phyloP scores from a whole-genome alignment of 2,329 filamentous ascomycete genomes.

The Claviceps fusiformis region DNA sequence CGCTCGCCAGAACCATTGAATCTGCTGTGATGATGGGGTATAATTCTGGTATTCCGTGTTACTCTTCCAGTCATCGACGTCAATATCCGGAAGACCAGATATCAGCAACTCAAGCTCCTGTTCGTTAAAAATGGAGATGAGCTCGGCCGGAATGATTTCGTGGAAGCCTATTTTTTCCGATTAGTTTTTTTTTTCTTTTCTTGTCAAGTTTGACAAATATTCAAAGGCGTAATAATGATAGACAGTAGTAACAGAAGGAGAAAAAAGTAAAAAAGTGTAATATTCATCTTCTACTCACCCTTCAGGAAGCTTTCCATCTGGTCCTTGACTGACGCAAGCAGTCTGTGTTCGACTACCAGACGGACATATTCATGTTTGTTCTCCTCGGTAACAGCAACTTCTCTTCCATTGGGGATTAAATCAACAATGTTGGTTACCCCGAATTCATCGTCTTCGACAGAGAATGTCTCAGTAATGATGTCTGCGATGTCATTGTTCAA shows the following conservation, averaged over 20 bases:
- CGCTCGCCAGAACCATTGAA: conserved; percentile 99
- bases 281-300: conserved; percentile 34
- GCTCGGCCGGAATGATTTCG: conserved; percentile 87
- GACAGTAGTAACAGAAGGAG: background rate
- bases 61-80: conserved; percentile 97
- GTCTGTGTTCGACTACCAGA: conserved; percentile 82
- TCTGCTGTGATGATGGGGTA: conserved; percentile 82
- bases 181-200: background rate
- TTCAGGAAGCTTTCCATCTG: conserved; percentile 89
- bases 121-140: conserved; percentile 96
- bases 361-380: conserved; percentile 98
- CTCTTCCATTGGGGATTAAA: conserved; percentile 72
- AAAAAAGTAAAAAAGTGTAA: no score
- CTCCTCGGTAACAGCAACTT: conserved; percentile 88
- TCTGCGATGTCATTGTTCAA: conserved; percentile 97
- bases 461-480: conserved; percentile 93
- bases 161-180: conserved; percentile 62
- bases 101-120: conserved; percentile 95
- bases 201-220: background rate
- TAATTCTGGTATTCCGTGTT: conserved; percentile 99
- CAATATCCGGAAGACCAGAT: conserved; percentile 91
- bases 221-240: no score
- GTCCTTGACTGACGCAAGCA: conserved; percentile 82
- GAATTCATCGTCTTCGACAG: conserved; percentile 86
- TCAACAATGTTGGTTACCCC: conserved; percentile 81